Base-by-base conservation (phyloP, 441 rosid genomes). In the Arabidopsis lyrata region DNA sequence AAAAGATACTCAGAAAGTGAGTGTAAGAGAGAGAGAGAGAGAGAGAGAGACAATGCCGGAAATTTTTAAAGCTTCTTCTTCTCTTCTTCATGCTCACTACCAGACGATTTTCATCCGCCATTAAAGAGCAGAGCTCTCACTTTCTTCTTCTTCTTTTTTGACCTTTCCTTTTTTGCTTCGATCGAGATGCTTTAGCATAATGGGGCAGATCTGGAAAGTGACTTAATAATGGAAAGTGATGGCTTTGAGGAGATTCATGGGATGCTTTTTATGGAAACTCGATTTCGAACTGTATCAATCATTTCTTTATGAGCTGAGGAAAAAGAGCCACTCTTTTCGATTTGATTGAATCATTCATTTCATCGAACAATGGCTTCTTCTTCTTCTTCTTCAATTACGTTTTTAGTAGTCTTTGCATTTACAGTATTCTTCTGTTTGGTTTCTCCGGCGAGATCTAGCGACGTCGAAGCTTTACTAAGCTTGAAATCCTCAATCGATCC, bases 401-500 rank as follows among this genome's bases (percentile, higher is more conserved):
- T 66, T 38, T 53, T 72, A 68, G 49, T 44, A 63, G 54, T 75
- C 75, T 38, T 61, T 75, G 57, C 73, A 55, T 56, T 63, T 53
- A 75, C 80, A 11, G 15, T 70, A 5, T 14, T 72, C 47, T 39
- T 68, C 66, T 83, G 79, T 55, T 54, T 80, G 18, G 6, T 83
- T 78, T 74, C 83, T 47, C 78, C 83, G 22, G 92, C 66, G 14
- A 79, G 81, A 65, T 90, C 95, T 55, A 83, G 81, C 44, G 99
- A 95, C 70, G 81, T 83, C 1, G 89, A 87, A 58, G 83, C 93
- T 5, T 85, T 95, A 18, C 81, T 92, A 31, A 67, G 81, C 42
- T 83, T 92, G 47, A 92, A 92, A 77, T 89, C 92, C 8, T 80
- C 86, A 1, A 63, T 90, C 2, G 97, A 95, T 82, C 97, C 92